A percentile compares a stretch with the other conserved stretches of the same genome.
phyloP scores from a whole-genome alignment of 306 rosid genomes.

The Gillenia trifoliata region DNA sequence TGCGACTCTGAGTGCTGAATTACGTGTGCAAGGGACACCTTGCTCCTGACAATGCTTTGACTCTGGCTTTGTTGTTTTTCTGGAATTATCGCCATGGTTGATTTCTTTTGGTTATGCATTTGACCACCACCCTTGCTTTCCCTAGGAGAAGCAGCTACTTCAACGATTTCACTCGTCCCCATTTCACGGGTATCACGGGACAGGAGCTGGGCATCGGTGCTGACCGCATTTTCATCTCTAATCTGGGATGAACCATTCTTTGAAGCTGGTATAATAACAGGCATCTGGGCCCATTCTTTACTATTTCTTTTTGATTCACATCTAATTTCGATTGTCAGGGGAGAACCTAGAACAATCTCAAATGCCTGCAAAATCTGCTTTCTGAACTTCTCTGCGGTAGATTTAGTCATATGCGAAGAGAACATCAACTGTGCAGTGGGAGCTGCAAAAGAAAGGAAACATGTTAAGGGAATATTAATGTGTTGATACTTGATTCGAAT shows the following conservation, averaged over 20 bases:
- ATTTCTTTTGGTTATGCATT: slow-evolving; percentile 38
- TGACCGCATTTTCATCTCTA: slow-evolving; percentile 40
- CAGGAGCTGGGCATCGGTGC: slow-evolving; percentile 35
- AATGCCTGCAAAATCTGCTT: slow-evolving; percentile 74
- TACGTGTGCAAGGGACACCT: slow-evolving; percentile 97
- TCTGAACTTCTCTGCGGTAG: slow-evolving; percentile 77
- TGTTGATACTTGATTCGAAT: neutral
- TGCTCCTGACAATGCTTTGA: slow-evolving; percentile 82
- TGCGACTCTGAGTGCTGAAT: slow-evolving; percentile 92
- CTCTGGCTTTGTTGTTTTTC: slow-evolving; percentile 54
- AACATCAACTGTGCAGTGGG: slow-evolving; percentile 84
- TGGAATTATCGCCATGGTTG: slow-evolving; percentile 31
- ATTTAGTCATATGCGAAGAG: slow-evolving; percentile 68
- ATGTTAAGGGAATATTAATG: neutral
- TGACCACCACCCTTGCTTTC: slow-evolving; percentile 38
- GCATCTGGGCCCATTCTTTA: slow-evolving; percentile 37
- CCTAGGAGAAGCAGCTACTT: slow-evolving; percentile 58
- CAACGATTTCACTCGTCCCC: slow-evolving; percentile 74
- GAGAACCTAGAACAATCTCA: slow-evolving; percentile 70
- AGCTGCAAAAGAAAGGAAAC: slow-evolving; percentile 45
- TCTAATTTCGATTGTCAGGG: slow-evolving; percentile 81
- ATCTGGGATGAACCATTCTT: slow-evolving; percentile 45
- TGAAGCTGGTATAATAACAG: slow-evolving; percentile 43
- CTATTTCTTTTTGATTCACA: slow-evolving; percentile 53
- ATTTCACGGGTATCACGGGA: slow-evolving; percentile 33